Evolutionary conservation across 2,329 filamentous ascomycete species (phyloP).

Genomic region (Colletotrichum sp.): DNA sequence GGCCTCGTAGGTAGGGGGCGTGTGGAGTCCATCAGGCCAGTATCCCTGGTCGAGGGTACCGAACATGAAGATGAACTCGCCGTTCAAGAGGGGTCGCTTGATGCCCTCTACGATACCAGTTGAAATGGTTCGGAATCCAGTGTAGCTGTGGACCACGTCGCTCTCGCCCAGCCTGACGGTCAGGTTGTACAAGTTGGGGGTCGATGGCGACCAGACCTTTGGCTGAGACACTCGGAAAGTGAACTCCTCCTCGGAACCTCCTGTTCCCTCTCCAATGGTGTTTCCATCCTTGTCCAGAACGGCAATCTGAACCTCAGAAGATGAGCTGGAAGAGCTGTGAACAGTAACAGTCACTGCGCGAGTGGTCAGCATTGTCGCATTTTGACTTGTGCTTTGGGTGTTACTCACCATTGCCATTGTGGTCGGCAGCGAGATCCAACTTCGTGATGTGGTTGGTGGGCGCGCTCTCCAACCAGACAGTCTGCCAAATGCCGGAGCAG

Average conservation of each 20-base stretch:
- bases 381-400: neutral
- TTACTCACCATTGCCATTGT: constrained; percentile 54
- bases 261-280: constrained; percentile 47
- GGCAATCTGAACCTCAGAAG: constrained; percentile 38
- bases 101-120: constrained; percentile 61
- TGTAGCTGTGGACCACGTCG: constrained; percentile 68
- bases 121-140: constrained; percentile 70
- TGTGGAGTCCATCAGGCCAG: constrained; percentile 74
- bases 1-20: constrained; percentile 68
- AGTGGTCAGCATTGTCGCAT: neutral
- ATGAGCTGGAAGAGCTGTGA: constrained; percentile 44
- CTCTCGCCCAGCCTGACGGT: constrained; percentile 51
- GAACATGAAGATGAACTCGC: constrained; percentile 71
- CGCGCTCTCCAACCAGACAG: constrained; percentile 72
- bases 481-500: constrained; percentile 78
- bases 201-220: constrained; percentile 68
- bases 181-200: constrained; percentile 69
- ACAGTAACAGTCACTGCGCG: constrained; percentile 59
- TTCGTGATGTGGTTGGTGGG: constrained; percentile 61
- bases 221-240: constrained; percentile 59
- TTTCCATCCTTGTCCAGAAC: constrained; percentile 41
- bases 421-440: constrained; percentile 63
- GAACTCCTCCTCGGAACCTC: constrained; percentile 54
- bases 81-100: constrained; percentile 68
- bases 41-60: constrained; percentile 74